These are phyloP conservation scores for Penicillium hordei DNA, from an alignment of 2,329 filamentous ascomycete species.

Conservation along the genomic window DNA sequence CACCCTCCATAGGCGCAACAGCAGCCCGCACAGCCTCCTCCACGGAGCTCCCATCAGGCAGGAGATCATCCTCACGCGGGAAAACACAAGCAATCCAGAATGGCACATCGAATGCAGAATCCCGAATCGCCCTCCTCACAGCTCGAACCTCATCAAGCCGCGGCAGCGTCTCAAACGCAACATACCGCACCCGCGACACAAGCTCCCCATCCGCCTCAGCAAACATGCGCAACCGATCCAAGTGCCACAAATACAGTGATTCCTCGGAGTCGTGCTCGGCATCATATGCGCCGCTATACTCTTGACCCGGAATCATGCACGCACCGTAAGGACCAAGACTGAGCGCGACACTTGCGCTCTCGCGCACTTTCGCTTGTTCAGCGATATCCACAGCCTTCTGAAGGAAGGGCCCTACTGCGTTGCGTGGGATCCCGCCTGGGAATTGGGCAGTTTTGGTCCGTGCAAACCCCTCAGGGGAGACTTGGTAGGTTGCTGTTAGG, in stretches of 20 bases:
- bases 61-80: conserved; percentile 51
- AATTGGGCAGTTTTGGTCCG: conserved; percentile 48
- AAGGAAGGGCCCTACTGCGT: conserved; percentile 46
- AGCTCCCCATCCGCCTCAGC: conserved; percentile 33
- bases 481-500: conserved; percentile 68
- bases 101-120: conserved; percentile 31
- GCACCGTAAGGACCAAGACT: conserved; percentile 68
- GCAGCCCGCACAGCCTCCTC: conserved; percentile 45
- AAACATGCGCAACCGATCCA: conserved; percentile 55
- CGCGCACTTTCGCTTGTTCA: conserved; percentile 29
- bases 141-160: conserved; percentile 62
- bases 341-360: conserved; percentile 46
- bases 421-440: conserved; percentile 46
- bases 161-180: conserved; percentile 67
- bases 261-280: conserved; percentile 45
- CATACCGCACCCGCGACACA: conserved; percentile 48
- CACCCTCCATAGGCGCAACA: conserved; percentile 25
- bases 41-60: conserved; percentile 59
- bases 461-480: conserved; percentile 58
- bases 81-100: conserved; percentile 67
- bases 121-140: conserved; percentile 41
- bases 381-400: conserved; percentile 41
- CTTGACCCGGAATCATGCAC: conserved; percentile 62
- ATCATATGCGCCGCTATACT: conserved; percentile 65
- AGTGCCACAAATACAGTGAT: conserved; percentile 58